Percentiles rank a stretch among this genome's conserved stretches.
Conservation (phyloP, 371 early-diverging fungal genomes). For the Gilbertella persicaria region DNA sequence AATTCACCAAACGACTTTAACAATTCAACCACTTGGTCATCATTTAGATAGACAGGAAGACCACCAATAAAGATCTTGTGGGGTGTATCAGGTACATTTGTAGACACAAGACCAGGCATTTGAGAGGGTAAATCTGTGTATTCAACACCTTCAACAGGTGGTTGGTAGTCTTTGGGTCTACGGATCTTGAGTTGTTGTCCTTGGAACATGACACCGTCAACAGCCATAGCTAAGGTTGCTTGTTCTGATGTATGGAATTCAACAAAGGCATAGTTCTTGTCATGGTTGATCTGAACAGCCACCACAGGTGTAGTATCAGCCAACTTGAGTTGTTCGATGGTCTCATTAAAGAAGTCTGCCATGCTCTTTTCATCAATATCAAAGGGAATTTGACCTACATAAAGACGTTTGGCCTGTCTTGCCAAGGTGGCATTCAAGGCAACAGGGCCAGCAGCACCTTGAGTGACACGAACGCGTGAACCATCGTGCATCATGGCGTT, state of each 20-base stretch:
- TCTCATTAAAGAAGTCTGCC: constrained; percentile 84
- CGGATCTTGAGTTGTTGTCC: constrained; percentile 88
- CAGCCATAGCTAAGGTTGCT: constrained; percentile 87
- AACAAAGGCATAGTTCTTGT: constrained; percentile 93
- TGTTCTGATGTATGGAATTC: constrained; percentile 78
- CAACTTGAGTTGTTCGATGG: constrained; percentile 74
- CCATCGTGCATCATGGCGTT: constrained; percentile 32
- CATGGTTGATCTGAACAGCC: constrained; percentile 86
- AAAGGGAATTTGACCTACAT: constrained; percentile 91
- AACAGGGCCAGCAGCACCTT: constrained; percentile 50
- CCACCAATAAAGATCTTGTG: constrained; percentile 96
- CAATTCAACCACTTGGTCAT: constrained; percentile 93
- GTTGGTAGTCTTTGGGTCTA: constrained; percentile 93
- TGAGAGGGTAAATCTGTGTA: constrained; percentile 6
- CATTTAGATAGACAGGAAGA: constrained; percentile 85
- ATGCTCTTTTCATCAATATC: constrained; percentile 78
- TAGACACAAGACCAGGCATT: constrained; percentile 70
- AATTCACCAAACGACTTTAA: constrained; percentile 93
- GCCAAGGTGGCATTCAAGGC: constrained; percentile 38
- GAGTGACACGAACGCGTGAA: constrained; percentile 33
- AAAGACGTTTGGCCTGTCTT: constrained; percentile 83
- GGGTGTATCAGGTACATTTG: constrained; percentile 86
- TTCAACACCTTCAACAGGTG: constrained; percentile 59
- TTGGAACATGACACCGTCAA: constrained; percentile 89
- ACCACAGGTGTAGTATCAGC: constrained; percentile 68